Percentiles rank a stretch among this genome's conserved stretches.
Evolutionary conservation across 2,329 filamentous ascomycete species (phyloP).

Genomic region (Chaetomiaceae sp.): DNA sequence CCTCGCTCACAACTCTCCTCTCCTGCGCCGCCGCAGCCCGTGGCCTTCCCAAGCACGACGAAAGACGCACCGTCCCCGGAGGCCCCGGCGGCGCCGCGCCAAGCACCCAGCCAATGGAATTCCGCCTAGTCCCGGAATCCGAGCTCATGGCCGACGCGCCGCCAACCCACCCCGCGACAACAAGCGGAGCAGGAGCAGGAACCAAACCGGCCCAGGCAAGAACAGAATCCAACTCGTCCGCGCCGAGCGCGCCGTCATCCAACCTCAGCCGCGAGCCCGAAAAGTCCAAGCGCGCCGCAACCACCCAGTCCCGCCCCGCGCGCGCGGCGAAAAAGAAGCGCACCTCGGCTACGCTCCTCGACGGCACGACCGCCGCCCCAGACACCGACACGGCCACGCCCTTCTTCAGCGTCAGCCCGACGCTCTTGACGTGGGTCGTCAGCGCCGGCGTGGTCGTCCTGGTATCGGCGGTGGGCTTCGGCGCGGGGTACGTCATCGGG

Average conservation of each 20-base stretch:
- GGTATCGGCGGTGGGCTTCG: constrained; percentile 64
- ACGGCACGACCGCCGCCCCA: constrained; percentile 34
- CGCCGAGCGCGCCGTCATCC: constrained; percentile 29
- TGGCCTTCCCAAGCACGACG: constrained; percentile 64
- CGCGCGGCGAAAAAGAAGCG: constrained; percentile 59
- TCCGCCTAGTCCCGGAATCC: constrained; percentile 57
- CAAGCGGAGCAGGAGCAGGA: not conserved
- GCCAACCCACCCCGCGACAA: not conserved
- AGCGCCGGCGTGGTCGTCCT: constrained; percentile 64
- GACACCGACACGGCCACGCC: constrained; percentile 1
- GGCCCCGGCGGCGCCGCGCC: constrained; percentile 40
- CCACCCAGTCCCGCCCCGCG: constrained; percentile 35
- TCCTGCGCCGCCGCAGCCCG: constrained; percentile 92
- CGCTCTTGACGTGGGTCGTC: constrained; percentile 60
- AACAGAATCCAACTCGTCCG: constrained; percentile 32
- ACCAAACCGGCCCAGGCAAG: constrained; percentile 13
- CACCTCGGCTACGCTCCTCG: constrained; percentile 34
- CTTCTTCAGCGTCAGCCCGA: constrained; percentile 49
- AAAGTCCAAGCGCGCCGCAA: constrained; percentile 46
- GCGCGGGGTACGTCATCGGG: constrained; percentile 64
- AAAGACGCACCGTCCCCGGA: constrained; percentile 34
- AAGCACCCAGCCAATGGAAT: constrained; percentile 52
- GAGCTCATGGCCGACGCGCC: constrained; percentile 45
- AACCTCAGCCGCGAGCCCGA: constrained; percentile 32
- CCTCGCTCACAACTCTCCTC: constrained; percentile 88